These are phyloP conservation scores for Solanum ossicruentum DNA, from an alignment of 257 asterid genomes.

Conservation along the genomic window DNA sequence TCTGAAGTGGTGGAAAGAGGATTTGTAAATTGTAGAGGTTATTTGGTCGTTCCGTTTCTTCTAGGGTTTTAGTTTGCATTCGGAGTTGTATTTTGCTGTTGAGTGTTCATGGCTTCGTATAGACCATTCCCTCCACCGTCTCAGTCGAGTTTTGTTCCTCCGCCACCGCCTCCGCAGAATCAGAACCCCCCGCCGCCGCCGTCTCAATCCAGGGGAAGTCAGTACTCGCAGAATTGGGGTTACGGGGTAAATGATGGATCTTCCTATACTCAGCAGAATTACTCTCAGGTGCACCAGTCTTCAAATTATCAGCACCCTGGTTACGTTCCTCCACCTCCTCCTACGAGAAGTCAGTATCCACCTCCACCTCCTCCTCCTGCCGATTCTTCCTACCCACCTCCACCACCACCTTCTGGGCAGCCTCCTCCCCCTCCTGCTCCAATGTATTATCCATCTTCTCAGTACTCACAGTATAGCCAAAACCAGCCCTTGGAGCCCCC, in stretches of 20 bases:
- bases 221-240: conserved; percentile 22
- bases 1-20: not conserved
- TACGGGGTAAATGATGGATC: conserved; percentile 19
- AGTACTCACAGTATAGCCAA: conserved; percentile 23
- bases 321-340: conserved; percentile 39
- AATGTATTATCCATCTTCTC: conserved; percentile 27
- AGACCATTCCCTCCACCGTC: conserved; percentile 78
- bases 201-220: conserved; percentile 13
- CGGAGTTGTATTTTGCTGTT: not conserved
- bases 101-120: conserved; percentile 55
- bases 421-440: conserved; percentile 10
- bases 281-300: not conserved
- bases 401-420: conserved; percentile 46
- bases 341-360: conserved; percentile 31
- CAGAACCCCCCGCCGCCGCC: conserved; percentile 39
- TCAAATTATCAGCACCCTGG: conserved; percentile 27
- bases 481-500: conserved; percentile 27
- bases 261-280: conserved; percentile 6
- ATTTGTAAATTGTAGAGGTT: not conserved
- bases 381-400: conserved; percentile 59
- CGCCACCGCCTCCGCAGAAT: conserved; percentile 48
- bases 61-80: conserved; percentile 12
- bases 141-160: conserved; percentile 39
- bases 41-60: not conserved
- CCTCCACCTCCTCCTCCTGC: conserved; percentile 78